Base-by-base conservation (phyloP, 2,329 filamentous ascomycete genomes). In the Huntiella moniliformis region DNA sequence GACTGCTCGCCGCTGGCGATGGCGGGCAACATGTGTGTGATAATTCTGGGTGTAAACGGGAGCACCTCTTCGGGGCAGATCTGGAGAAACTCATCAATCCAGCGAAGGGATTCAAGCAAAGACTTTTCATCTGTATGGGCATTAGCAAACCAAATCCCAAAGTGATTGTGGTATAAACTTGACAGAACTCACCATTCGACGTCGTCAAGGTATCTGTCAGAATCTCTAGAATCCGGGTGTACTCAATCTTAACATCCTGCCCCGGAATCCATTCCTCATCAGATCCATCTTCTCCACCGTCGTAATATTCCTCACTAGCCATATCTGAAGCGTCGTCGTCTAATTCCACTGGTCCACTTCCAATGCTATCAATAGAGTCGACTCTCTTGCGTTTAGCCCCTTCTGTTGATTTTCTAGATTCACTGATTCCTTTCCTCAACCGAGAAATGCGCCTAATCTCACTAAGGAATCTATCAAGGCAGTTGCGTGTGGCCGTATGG, bases 191-290 rank as follows among this genome's bases (percentile, higher is more conserved):
- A 85, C 83, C 82, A 54, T 80, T 67, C 3, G 82, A 80, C 13
- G 84, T 82, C 55, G 93, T 82, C 38, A 98, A 70, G 52, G 91
- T 95, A 10, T 79, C 78, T 2, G 93, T 86, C 37, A 98, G 63
- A 45, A 96, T 98, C 54, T 92, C 83, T 41, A 98, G 65, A 33
- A 98, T 93, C 53, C 81, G 84, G 50, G 83, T 78, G 61, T 94
- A 84, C 60, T 96, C 88, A 51, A 98, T 83, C 49, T 92, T 81
- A 5, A 95, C 86, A 60, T 98, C 91, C 61, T 98, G 91, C 1
- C 92, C 91, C 0, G 92, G 92, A 39, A 96, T 79, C 86, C 88
- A 98, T 57, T 96, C 91, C 50, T 87, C 87, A 54, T 94, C 87
- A 38, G 73, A 77, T 17, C 31, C 40, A 51, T 75, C 77, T 28